Percentiles rank a stretch among this genome's conserved stretches.
These are phyloP conservation scores for Cymbopogon flexuosus DNA, from an alignment of 202 grass and related monocot genomes.

Conservation along the genomic window DNA sequence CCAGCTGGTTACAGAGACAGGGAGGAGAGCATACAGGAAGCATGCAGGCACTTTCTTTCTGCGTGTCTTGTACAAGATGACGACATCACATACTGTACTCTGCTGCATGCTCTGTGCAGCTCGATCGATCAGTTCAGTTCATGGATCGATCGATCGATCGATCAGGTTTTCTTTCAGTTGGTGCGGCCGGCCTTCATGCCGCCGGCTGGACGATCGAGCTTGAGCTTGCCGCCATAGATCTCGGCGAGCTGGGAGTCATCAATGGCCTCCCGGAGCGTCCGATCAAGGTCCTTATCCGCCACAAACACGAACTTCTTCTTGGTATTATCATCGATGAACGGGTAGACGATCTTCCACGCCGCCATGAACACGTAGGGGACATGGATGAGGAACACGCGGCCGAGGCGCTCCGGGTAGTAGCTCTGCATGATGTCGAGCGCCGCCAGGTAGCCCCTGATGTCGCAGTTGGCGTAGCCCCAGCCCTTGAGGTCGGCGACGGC, in stretches of 20 bases:
- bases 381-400: constrained; percentile 54
- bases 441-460: constrained; percentile 60
- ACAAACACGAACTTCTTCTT: constrained; percentile 92
- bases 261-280: constrained; percentile 55
- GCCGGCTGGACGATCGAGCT: background rate
- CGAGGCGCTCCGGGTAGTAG: constrained; percentile 73
- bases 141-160: too few relatives aligned
- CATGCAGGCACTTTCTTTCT: too few relatives aligned
- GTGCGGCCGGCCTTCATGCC: background rate
- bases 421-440: constrained; percentile 79
- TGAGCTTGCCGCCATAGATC: constrained; percentile 56
- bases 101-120: too few relatives aligned
- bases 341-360: constrained; percentile 77
- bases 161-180: too few relatives aligned
- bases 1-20: too few relatives aligned
- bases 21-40: too few relatives aligned
- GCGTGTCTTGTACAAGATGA: too few relatives aligned
- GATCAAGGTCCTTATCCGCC: constrained; percentile 46
- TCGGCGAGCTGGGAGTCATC: constrained; percentile 56
- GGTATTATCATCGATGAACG: constrained; percentile 77
- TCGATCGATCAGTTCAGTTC: too few relatives aligned
- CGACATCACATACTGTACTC: too few relatives aligned
- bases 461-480: constrained; percentile 72
- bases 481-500: constrained; percentile 61
- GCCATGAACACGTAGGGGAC: constrained; percentile 86